Evolutionary conservation across 1,284 basidiomycete genomes (phyloP), one percentile per base, ranked within the genome.

Genomic region (Ustilago hordei): DNA sequence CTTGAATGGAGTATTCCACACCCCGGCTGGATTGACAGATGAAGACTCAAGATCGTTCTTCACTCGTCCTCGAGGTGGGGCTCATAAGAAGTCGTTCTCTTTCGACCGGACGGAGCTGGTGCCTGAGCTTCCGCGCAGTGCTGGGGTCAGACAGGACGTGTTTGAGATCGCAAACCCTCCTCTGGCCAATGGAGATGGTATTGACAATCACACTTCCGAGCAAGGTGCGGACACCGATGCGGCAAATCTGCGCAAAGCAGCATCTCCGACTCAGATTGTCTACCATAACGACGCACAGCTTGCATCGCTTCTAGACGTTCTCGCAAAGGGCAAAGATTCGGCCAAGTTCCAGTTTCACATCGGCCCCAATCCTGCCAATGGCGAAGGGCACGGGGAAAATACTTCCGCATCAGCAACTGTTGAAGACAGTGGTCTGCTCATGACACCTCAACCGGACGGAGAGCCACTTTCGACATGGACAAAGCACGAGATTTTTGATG

Each of bases 231-330:
- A 59, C 13, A 78, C 74, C 28, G 48, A 50, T 32, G 9, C 48
- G 19, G 43, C 43, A 7, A n/a, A 19, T 19, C 8, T 45, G 43
- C 43, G 43, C 48, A 50, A 73, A 35, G 62, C 69, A 56, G 75
- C 75, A 13, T 64, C 72, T 12, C 69, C 75, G 0, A 83, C 81
- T 7, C 61, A 79, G 3, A 82, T 83, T 63, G 77, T 83, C 13
- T 83, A 83, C 60, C 80, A 81, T 52, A 76, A 68, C 38, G 81
- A 83, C 60, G 77, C 79, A 13, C 81, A 83, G 48, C 64, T 83
- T 13, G 81, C 81, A 2, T 63, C 63, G 17, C 65, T 83, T 1
- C 75, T 83, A 34, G 75, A 82, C 55, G 60, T 71, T 2, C 56
- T 83, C 11, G 77, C 76, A 0, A 57, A 64, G 31, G 79, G 75